These are phyloP conservation scores for Phaeosphaeria sp. DNA, from an alignment of 2,329 filamentous ascomycete genomes.

Conservation along the genomic window DNA sequence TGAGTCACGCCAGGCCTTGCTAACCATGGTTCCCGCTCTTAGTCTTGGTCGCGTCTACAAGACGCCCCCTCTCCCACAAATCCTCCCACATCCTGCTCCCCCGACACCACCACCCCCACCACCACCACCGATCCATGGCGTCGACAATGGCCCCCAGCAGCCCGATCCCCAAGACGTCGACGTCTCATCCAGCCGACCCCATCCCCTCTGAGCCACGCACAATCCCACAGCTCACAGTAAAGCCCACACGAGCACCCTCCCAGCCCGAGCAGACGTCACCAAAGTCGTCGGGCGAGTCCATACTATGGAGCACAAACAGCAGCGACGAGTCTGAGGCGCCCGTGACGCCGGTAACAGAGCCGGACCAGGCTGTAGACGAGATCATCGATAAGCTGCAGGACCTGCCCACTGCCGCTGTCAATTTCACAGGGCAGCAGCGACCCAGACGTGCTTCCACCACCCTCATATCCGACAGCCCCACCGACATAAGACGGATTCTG, in stretches of 20 bases:
- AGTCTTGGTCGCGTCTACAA: constrained; percentile 9
- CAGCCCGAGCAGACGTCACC: constrained; percentile 45
- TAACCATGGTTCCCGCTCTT: constrained; percentile 17
- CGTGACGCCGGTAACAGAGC: constrained; percentile 53
- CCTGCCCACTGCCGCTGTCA: constrained; percentile 44
- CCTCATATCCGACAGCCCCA: constrained; percentile 65
- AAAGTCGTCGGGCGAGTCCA: constrained; percentile 49
- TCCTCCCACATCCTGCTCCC: not conserved
- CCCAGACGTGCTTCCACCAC: constrained; percentile 72
- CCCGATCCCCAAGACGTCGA: constrained; percentile 49
- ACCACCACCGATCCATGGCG: constrained; percentile 24
- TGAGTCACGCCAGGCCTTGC: constrained; percentile 9
- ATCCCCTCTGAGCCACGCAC: constrained; percentile 52
- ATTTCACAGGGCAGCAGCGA: constrained; percentile 44
- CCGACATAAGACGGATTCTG: constrained; percentile 65
- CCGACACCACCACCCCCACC: too few species aligned
- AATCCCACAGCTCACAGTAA: constrained; percentile 38
- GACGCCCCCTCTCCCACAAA: constrained; percentile 3
- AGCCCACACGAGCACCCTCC: constrained; percentile 19
- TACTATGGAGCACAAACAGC: constrained; percentile 50
- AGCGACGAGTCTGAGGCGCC: constrained; percentile 52
- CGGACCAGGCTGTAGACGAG: constrained; percentile 50
- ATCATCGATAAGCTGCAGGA: constrained; percentile 50
- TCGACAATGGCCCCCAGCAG: constrained; percentile 30
- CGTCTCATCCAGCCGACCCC: constrained; percentile 55